Conservation (phyloP, 2,329 filamentous ascomycete genomes). For the Hypoxylon sp. region DNA sequence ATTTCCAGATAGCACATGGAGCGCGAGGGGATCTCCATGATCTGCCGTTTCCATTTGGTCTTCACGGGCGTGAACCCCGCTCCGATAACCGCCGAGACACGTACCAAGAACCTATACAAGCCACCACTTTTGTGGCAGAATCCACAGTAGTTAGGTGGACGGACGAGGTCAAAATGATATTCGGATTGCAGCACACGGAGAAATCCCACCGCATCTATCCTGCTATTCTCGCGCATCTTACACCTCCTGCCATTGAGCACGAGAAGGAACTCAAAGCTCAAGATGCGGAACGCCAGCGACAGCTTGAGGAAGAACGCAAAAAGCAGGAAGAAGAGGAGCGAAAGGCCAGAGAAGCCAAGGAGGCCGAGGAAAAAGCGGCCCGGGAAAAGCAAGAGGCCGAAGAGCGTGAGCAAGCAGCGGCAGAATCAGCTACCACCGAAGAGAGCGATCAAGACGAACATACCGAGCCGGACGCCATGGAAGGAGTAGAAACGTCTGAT, state of each 20-base stretch:
- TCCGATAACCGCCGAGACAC: conserved; percentile 62
- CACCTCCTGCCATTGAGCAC: conserved; percentile 85
- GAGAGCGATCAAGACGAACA: conserved; percentile 56
- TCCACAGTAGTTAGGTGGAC: conserved; percentile 84
- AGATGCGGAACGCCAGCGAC: conserved; percentile 64
- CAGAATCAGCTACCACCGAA: conserved; percentile 62
- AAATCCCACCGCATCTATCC: conserved; percentile 75
- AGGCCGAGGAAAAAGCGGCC: conserved; percentile 74
- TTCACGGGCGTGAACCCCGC: conserved; percentile 56
- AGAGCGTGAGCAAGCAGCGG: conserved; percentile 73
- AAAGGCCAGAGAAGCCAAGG: conserved; percentile 75
- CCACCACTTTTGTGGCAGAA: conserved; percentile 78
- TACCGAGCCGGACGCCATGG: conserved; percentile 49
- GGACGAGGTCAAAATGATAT: conserved; percentile 90
- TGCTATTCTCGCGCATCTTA: conserved; percentile 77
- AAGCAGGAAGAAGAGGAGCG: conserved; percentile 74
- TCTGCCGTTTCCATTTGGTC: conserved; percentile 52
- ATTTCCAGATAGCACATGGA: conserved; percentile 68
- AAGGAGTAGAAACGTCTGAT: conserved; percentile 52
- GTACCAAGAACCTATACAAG: conserved; percentile 74
- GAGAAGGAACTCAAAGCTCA: conserved; percentile 77
- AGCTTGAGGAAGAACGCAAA: conserved; percentile 69
- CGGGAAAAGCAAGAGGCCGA: conserved; percentile 77
- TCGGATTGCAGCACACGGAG: conserved; percentile 75
- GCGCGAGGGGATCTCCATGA: conserved; percentile 65